Conservation (phyloP, 2,329 filamentous ascomycete species). For the Beauveria australis region DNA sequence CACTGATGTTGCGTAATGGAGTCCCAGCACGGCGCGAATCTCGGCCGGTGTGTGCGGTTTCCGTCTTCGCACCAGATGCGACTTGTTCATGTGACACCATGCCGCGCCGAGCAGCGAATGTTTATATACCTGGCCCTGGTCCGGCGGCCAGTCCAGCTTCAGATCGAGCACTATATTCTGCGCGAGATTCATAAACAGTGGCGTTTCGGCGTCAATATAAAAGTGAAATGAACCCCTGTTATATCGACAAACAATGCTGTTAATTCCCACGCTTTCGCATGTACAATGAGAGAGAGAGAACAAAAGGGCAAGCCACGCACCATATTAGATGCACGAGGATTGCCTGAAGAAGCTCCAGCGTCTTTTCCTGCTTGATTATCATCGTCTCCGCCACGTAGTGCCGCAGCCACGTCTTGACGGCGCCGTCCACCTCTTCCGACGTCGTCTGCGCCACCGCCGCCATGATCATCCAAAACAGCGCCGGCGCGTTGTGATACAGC, state of each 20-base stretch:
- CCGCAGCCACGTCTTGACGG: slow-evolving; percentile 21
- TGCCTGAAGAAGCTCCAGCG: slow-evolving; percentile 23
- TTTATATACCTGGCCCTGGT: background rate
- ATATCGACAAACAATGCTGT: background rate
- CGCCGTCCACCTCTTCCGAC: slow-evolving; percentile 17
- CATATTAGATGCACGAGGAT: slow-evolving; percentile 23
- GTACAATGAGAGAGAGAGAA: background rate
- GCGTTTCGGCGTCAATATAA: slow-evolving; percentile 17
- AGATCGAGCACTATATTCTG: slow-evolving; percentile 1
- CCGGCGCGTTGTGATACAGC: slow-evolving; percentile 19
- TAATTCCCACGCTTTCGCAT: no score
- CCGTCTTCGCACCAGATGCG: background rate
- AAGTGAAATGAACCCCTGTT: slow-evolving; percentile 24
- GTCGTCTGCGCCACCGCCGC: slow-evolving; percentile 22
- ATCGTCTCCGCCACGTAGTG: slow-evolving; percentile 21
- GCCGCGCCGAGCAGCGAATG: slow-evolving; percentile 7
- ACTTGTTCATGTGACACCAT: slow-evolving; percentile 7
- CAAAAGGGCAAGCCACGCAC: slow-evolving; percentile 13
- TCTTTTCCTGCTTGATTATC: slow-evolving; percentile 21
- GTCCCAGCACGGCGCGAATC: slow-evolving; percentile 3
- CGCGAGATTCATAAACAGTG: background rate
- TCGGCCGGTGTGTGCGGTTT: slow-evolving; percentile 2
- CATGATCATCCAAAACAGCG: slow-evolving; percentile 25
- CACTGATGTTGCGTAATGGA: background rate
- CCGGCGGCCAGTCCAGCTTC: slow-evolving; percentile 6